Evolutionary conservation across 345 rosid species (phyloP).

Genomic region (Cardamine resedifolia): DNA sequence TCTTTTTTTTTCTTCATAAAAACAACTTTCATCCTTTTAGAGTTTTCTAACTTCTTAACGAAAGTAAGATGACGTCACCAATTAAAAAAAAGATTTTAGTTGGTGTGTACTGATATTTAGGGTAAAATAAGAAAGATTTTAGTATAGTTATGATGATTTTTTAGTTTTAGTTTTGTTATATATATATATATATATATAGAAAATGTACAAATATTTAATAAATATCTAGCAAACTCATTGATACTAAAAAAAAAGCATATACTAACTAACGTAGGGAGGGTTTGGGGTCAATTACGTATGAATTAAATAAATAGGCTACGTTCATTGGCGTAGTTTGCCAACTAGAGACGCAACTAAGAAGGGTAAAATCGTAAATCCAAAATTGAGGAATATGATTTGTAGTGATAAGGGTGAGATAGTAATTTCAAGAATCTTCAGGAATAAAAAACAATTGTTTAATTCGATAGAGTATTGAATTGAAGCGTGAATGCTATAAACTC

Average conservation of each 20-base stretch:
- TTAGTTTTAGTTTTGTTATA: too few relatives aligned
- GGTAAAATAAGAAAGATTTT: too few relatives aligned
- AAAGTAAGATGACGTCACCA: background rate
- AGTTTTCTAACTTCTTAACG: background rate
- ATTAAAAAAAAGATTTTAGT: too few relatives aligned
- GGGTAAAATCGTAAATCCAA: background rate
- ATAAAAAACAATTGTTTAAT: conserved; percentile 16
- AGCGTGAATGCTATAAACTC: conserved; percentile 33
- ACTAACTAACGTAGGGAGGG: background rate
- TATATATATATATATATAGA: background rate
- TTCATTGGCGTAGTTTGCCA: conserved; percentile 23
- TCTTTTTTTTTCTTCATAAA: too few relatives aligned
- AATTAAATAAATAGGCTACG: conserved; percentile 7
- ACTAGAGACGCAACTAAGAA: conserved; percentile 28
- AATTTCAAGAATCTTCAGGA: background rate
- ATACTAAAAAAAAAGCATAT: background rate
- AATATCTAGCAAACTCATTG: background rate
- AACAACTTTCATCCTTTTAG: background rate
- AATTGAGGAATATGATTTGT: background rate
- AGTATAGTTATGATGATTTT: too few relatives aligned
- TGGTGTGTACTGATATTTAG: too few relatives aligned
- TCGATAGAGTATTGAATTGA: background rate
- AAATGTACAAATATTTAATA: background rate
- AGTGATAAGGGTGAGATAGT: conserved; percentile 18
- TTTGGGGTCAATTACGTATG: background rate